phyloP scores from a whole-genome alignment of 208 protist genomes.

The Pavlovales sp. region DNA sequence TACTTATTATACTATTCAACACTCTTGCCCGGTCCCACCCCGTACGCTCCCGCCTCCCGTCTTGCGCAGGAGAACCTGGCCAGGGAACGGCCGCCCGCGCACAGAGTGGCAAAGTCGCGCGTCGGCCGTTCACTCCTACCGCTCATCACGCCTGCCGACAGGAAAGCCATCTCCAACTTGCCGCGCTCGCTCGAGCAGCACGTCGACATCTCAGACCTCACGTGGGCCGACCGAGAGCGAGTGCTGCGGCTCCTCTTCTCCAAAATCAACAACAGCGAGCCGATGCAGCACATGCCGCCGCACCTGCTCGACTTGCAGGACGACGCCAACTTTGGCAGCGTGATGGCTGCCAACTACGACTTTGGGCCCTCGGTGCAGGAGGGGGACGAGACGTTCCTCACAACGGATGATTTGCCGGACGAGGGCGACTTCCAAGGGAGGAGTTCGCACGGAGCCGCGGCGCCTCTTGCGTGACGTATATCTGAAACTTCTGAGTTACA shows the following conservation, averaged over 20 bases:
- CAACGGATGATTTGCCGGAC: not conserved
- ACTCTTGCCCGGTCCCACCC: no score
- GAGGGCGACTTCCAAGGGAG: not conserved
- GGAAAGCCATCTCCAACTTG: not conserved
- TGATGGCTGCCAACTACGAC: not conserved
- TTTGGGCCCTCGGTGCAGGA: not conserved
- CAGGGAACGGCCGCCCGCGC: not conserved
- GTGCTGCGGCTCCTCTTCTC: conserved; percentile 48
- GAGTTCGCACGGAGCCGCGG: not conserved
- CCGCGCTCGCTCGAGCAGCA: conserved; percentile 3
- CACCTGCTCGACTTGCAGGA: not conserved
- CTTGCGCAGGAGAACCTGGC: not conserved
- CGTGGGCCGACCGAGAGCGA: conserved; percentile 40
- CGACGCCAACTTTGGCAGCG: not conserved
- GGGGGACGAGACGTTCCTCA: not conserved
- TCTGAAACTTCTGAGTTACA: no score
- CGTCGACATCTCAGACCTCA: conserved; percentile 36
- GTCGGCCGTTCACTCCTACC: not conserved
- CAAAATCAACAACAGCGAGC: conserved; percentile 37
- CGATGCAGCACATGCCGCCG: conserved; percentile 4
- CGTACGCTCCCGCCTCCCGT: no score
- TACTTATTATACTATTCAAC: no score
- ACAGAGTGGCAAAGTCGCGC: not conserved
- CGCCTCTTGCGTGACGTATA: not conserved
- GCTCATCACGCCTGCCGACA: not conserved